phyloP scores from a whole-genome alignment of 768 basidiomycete species.

The Suillus luteus region DNA sequence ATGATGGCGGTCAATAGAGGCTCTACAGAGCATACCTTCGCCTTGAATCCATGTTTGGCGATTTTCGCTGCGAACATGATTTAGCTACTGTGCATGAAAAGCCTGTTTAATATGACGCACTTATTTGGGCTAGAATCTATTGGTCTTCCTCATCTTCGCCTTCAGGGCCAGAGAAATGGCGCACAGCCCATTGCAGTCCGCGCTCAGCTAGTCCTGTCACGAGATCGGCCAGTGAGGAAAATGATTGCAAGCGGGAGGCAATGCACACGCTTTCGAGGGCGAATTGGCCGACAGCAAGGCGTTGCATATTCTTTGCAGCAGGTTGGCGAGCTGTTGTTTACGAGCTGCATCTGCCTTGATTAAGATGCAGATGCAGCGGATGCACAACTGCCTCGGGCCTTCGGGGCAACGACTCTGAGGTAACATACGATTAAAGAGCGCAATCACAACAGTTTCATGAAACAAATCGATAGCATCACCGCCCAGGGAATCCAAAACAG shows the following conservation, averaged over 20 bases:
- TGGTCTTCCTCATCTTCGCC: slow-evolving; percentile 22
- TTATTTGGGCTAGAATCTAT: slow-evolving; percentile 35
- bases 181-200: slow-evolving; percentile 56
- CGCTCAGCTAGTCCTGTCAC: slow-evolving; percentile 45
- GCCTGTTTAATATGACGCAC: slow-evolving; percentile 34
- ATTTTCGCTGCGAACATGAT: slow-evolving; percentile 18
- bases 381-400: too few species aligned
- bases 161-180: slow-evolving; percentile 42
- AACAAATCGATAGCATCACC: too few species aligned
- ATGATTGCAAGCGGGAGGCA: slow-evolving; percentile 30
- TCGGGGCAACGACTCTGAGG: too few species aligned
- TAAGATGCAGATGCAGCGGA: too few species aligned
- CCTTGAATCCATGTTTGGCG: slow-evolving; percentile 13
- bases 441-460: too few species aligned
- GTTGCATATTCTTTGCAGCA: neutral
- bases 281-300: slow-evolving; percentile 29
- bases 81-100: neutral
- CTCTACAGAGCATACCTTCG: slow-evolving; percentile 65
- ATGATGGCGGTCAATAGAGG: slow-evolving; percentile 65
- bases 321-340: too few species aligned
- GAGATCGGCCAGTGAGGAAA: slow-evolving; percentile 24
- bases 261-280: slow-evolving; percentile 35
- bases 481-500: too few species aligned
- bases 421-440: too few species aligned
- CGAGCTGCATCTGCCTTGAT: too few species aligned